Evolutionary conservation across 2,329 filamentous ascomycete genomes (phyloP), one percentile per base, ranked within the genome.

Genomic region (Cercospora nicotianae): DNA sequence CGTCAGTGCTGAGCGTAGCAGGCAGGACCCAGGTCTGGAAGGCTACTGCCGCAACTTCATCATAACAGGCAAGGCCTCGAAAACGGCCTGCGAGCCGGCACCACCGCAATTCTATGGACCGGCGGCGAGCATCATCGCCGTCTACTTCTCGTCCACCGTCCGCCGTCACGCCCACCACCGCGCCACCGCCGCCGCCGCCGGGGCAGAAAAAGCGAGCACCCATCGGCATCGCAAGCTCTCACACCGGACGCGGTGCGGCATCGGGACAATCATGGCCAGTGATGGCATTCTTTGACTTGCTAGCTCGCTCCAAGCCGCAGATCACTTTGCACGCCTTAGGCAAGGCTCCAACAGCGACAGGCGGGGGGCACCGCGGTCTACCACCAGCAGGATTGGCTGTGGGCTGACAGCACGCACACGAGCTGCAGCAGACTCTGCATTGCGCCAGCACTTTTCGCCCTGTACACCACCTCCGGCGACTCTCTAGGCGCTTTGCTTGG

Each of bases 321-420:
- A 65, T 65, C 63, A 65, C 28, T 65, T 59, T 65, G 33, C 36
- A 39, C 36, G 23, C 63, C 31, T 64, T 48, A 16, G 18, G 53
- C 13, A 16, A 58, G 26, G 53, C 16, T 42, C 53, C 26, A 18
- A 33, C 53, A 28, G 16, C 30, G 26, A 45, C 26, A 45, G 36
- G 62, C 53, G 55, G 53, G 63, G 31, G 31, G 30, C 57, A 33
- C 28, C 63, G 39, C n/a, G 23, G 63, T 39, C 33, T n/a, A n/a
- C n/a, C 33, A 23, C 12, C 36, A 53, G 65, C 65, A 59, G 58
- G 60, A 67, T 67, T 63, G 60, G 65, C 51, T 63, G 59, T 63
- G 48, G 18, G 26, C 36, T 20, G 31, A 23, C 36, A 42, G 36
- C 16, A 42, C 36, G 36, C 36, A 42, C 51, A 60, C 39, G 45